A percentile compares a stretch with the other conserved stretches of the same genome.
phyloP scores from a whole-genome alignment of 2,329 filamentous ascomycete species.

The Talaromyces sp. region DNA sequence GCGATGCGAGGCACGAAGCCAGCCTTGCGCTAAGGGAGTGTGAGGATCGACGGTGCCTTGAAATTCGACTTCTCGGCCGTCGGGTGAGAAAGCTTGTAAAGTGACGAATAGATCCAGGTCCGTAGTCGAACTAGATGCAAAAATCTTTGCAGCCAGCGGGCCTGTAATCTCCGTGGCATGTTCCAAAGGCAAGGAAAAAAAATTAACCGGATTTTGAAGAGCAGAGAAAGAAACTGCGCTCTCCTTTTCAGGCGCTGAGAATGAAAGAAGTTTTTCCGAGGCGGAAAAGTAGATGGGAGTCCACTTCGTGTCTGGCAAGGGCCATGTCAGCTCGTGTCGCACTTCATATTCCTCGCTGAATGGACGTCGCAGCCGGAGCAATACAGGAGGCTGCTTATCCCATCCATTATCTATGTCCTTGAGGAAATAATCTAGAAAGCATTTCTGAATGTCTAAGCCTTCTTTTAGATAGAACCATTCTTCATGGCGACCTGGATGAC shows the following conservation, averaged over 20 bases:
- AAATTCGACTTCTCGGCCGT: neutral
- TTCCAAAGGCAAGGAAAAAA: neutral
- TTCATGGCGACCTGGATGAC: neutral
- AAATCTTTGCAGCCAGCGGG: neutral
- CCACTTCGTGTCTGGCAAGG: neutral
- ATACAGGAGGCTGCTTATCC: neutral
- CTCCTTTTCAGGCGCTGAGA: neutral
- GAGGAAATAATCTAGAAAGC: neutral
- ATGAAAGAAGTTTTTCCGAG: neutral
- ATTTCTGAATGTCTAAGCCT: neutral
- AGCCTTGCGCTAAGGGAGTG: conserved; percentile 6
- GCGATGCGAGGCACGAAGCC: conserved; percentile 14
- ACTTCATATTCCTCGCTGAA: neutral
- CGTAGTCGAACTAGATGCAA: neutral
- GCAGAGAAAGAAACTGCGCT: neutral
- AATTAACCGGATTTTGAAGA: neutral
- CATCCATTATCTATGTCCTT: neutral
- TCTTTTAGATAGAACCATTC: conserved; percentile 4
- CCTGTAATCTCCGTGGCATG: neutral
- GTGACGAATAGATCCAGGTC: conserved; percentile 1
- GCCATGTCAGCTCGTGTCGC: neutral
- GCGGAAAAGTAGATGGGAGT: neutral
- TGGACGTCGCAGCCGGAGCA: neutral
- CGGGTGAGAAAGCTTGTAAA: neutral
- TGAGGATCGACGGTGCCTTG: conserved; percentile 2